These are phyloP conservation scores for Peronosclerospora sorghi DNA, from an alignment of 352 stramenopile species.

Conservation along the genomic window DNA sequence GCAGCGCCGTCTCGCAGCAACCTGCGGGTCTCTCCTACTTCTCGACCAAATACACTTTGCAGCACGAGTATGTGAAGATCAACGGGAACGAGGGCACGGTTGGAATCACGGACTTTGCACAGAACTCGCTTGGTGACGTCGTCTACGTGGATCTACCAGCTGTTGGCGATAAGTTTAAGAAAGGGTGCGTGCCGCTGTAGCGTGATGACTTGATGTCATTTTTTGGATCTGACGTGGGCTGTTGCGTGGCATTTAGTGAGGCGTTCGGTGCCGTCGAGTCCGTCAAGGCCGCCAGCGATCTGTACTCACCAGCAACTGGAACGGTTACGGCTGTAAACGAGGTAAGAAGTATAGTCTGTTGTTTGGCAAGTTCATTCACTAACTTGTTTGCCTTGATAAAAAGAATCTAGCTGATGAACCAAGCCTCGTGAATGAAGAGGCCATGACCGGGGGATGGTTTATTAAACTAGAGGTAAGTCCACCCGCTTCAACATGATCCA, in stretches of 20 bases:
- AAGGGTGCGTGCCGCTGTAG: slow-evolving; percentile 55
- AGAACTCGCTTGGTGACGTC: slow-evolving; percentile 93
- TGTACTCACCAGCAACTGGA: slow-evolving; percentile 91
- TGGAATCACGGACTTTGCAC: slow-evolving; percentile 97
- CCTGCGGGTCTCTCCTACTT: slow-evolving; percentile 38
- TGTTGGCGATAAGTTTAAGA: slow-evolving; percentile 89
- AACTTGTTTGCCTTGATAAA: background rate
- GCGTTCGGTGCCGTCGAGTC: slow-evolving; percentile 96
- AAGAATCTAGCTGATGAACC: slow-evolving; percentile 73
- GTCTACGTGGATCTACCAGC: slow-evolving; percentile 96
- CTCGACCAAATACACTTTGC: slow-evolving; percentile 78
- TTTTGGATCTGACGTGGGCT: slow-evolving; percentile 6
- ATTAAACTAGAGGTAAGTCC: slow-evolving; percentile 76
- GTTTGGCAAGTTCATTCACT: background rate
- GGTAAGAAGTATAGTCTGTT: slow-evolving; percentile 11
- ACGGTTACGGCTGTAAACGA: slow-evolving; percentile 93
- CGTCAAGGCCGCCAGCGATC: slow-evolving; percentile 97
- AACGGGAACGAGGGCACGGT: slow-evolving; percentile 80
- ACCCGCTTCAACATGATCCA: no score
- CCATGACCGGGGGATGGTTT: slow-evolving; percentile 82
- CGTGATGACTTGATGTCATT: background rate
- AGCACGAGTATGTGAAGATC: slow-evolving; percentile 80
- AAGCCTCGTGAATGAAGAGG: slow-evolving; percentile 81
- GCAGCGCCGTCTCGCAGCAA: slow-evolving; percentile 29
- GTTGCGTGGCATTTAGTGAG: slow-evolving; percentile 47